These are phyloP conservation scores for Poteriospumella lacustris DNA, from an alignment of 108 stramenopile genomes.

Conservation along the genomic window DNA sequence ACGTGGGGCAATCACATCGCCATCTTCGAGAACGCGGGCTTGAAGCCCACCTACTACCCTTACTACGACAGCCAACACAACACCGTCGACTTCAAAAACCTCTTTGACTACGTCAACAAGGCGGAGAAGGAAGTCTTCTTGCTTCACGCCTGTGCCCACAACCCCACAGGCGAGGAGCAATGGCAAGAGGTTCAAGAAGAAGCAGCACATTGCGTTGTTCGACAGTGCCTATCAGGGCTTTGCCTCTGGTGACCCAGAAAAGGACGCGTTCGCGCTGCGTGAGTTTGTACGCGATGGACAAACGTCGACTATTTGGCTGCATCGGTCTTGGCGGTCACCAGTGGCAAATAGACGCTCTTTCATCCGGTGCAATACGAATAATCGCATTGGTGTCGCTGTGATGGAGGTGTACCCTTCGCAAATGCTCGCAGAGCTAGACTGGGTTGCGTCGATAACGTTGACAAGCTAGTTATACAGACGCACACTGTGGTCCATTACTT, in stretches of 20 bases:
- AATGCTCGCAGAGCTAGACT: too few relatives aligned
- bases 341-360: too few relatives aligned
- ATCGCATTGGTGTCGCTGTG: too few relatives aligned
- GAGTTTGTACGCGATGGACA: conserved; percentile 64
- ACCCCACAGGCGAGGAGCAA: conserved; percentile 57
- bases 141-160: conserved; percentile 56
- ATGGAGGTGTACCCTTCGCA: too few relatives aligned
- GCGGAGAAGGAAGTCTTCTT: conserved; percentile 36
- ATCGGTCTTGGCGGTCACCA: conserved; percentile 86
- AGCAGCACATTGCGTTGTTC: conserved; percentile 38
- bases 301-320: conserved; percentile 88
- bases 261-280: conserved; percentile 41
- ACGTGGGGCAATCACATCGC: conserved; percentile 97
- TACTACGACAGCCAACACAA: conserved; percentile 63
- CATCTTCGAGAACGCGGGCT: conserved; percentile 75
- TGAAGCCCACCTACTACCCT: conserved; percentile 74
- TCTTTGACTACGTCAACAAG: conserved; percentile 71
- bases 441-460: too few relatives aligned
- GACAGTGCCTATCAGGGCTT: conserved; percentile 61
- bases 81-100: conserved; percentile 44
- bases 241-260: conserved; percentile 28
- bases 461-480: too few relatives aligned
- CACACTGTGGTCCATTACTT: too few relatives aligned
- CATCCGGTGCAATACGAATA: too few relatives aligned
- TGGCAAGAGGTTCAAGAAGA: conserved; percentile 43